Evolutionary conservation across 75 land plant species (phyloP).

Genomic region (Adiantum capillusveneris): DNA sequence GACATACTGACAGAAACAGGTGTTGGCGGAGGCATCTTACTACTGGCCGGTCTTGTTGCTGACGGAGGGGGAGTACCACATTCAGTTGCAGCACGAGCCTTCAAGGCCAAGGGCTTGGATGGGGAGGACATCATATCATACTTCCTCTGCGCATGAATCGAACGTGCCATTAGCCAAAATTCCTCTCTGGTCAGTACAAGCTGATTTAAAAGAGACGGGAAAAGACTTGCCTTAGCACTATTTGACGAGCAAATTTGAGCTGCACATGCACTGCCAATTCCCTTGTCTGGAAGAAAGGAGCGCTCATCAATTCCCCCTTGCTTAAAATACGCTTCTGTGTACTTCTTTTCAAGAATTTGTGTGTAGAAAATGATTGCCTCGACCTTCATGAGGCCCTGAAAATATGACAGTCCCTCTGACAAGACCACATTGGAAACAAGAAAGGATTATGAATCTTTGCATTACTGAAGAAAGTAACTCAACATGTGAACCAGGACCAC

Average conservation of each 20-base stretch:
- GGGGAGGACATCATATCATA: slow-evolving; percentile 28
- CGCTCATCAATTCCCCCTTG: slow-evolving; percentile 86
- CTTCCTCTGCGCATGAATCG: slow-evolving; percentile 26
- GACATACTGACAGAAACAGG: slow-evolving; percentile 39
- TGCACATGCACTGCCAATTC: not conserved
- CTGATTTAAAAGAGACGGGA: no score
- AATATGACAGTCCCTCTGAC: slow-evolving; percentile 72
- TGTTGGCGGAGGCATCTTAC: slow-evolving; percentile 35
- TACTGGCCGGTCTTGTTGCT: slow-evolving; percentile 2
- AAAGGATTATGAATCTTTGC: slow-evolving; percentile 2
- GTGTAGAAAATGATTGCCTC: slow-evolving; percentile 45
- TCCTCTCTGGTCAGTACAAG: no score
- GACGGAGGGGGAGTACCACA: slow-evolving; percentile 21
- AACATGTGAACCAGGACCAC: not conserved
- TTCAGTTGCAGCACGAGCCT: not conserved
- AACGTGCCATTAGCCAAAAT: no score
- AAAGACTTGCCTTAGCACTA: no score
- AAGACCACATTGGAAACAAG: not conserved
- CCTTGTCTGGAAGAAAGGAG: slow-evolving; percentile 59
- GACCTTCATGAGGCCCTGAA: slow-evolving; percentile 67
- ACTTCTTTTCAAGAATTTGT: slow-evolving; percentile 59
- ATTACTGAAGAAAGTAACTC: no score
- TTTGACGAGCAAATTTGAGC: no score
- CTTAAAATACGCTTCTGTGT: slow-evolving; percentile 50
- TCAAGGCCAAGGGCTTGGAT: slow-evolving; percentile 8